A percentile compares a stretch with the other conserved stretches of the same genome.
phyloP scores from a whole-genome alignment of 2,329 filamentous ascomycete species.

The Penicillium sp. region DNA sequence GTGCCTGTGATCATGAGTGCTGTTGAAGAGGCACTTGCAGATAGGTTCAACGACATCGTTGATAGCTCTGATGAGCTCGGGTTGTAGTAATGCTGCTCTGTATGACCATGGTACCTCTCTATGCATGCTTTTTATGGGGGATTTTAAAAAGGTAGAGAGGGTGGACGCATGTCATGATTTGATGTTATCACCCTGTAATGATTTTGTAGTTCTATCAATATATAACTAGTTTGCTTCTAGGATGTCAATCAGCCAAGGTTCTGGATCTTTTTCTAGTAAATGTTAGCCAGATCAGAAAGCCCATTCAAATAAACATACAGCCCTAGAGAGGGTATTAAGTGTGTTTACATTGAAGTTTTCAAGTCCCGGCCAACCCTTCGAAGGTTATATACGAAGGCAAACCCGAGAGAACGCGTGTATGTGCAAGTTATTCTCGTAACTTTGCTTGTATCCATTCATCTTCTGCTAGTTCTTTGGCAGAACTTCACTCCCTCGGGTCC shows the following conservation, averaged over 20 bases:
- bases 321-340: too few relatives aligned
- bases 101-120: neutral
- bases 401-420: too few relatives aligned
- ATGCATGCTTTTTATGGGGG: neutral
- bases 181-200: neutral
- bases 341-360: too few relatives aligned
- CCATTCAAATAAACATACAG: too few relatives aligned
- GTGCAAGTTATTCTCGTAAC: too few relatives aligned
- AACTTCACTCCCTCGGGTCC: conserved; percentile 30
- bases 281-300: too few relatives aligned
- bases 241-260: too few relatives aligned
- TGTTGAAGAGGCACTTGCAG: conserved; percentile 18
- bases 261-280: too few relatives aligned
- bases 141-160: neutral
- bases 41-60: conserved; percentile 20
- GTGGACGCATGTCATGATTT: neutral
- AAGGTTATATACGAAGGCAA: too few relatives aligned
- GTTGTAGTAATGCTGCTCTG: conserved; percentile 5
- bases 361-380: too few relatives aligned
- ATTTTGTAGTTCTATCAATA: neutral
- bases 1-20: conserved; percentile 17
- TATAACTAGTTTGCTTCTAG: neutral
- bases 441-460: too few relatives aligned
- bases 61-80: conserved; percentile 33
- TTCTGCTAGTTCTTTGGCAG: conserved; percentile 26